Percentiles rank a stretch among this genome's conserved stretches.
Evolutionary conservation across 169 alveolate genomes (phyloP).

Genomic region (Toxoplasma gondii): DNA sequence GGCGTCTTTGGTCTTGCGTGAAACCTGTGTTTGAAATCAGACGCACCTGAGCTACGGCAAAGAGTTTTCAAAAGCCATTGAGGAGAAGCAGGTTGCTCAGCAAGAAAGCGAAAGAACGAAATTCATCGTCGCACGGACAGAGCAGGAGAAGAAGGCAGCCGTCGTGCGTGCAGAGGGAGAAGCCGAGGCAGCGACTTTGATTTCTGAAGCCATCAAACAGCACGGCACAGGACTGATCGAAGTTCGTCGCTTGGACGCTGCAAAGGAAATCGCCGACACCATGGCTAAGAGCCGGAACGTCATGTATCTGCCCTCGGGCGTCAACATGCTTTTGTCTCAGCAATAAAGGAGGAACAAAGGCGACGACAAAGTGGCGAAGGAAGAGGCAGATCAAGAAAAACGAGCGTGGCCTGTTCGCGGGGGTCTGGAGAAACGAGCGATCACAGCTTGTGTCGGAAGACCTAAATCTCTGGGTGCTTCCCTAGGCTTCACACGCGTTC

Average conservation of each 20-base stretch:
- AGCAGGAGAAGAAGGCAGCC: conserved; percentile 95
- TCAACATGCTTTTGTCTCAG: conserved; percentile 60
- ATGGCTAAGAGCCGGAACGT: conserved; percentile 92
- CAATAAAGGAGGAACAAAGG: neutral
- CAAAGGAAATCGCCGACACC: conserved; percentile 95
- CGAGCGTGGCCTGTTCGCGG: too few relatives aligned
- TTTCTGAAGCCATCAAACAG: conserved; percentile 93
- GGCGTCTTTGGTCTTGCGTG: too few relatives aligned
- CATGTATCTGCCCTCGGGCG: conserved; percentile 78
- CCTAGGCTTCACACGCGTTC: too few relatives aligned
- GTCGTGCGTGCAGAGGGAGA: conserved; percentile 97
- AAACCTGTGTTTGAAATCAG: too few relatives aligned
- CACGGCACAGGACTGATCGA: conserved; percentile 96
- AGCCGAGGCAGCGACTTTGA: conserved; percentile 97
- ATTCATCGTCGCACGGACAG: conserved; percentile 94
- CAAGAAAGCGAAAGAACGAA: conserved; percentile 98
- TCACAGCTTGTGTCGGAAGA: too few relatives aligned
- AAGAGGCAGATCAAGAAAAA: neutral
- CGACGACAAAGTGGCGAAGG: neutral
- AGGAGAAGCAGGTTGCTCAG: conserved; percentile 98
- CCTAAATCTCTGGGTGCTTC: too few relatives aligned
- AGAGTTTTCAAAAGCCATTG: conserved; percentile 97
- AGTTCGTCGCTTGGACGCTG: conserved; percentile 96
- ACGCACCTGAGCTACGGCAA: conserved; percentile 96
- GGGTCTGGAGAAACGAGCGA: too few relatives aligned